Conservation (phyloP, 805 yeast species). For the Grigorovia humatica region DNA sequence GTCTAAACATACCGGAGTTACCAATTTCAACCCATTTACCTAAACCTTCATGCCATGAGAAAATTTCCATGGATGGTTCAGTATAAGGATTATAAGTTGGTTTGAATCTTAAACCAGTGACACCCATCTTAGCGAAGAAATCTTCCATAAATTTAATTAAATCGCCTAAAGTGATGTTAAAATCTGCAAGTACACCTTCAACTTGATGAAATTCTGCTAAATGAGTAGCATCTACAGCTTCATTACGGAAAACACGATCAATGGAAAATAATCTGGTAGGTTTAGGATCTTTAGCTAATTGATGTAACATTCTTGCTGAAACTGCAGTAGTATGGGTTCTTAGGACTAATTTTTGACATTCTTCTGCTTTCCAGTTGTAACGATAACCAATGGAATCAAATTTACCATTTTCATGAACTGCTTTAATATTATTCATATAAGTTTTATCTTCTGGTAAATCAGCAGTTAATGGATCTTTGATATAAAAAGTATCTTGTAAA, state of each 20-base stretch:
- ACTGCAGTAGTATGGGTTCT: slow-evolving; percentile 98
- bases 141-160: slow-evolving; percentile 97
- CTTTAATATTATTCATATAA: slow-evolving; percentile 68
- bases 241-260: slow-evolving; percentile 98
- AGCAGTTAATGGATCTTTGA: slow-evolving; percentile 83
- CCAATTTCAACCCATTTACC: slow-evolving; percentile 99
- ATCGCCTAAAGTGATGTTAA: slow-evolving; percentile 88
- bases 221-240: slow-evolving; percentile 98
- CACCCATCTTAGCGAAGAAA: slow-evolving; percentile 96
- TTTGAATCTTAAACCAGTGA: slow-evolving; percentile 86
- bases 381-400: slow-evolving; percentile 96
- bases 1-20: slow-evolving; percentile 98
- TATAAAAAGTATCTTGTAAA: slow-evolving; percentile 94
- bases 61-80: slow-evolving; percentile 96
- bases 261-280: slow-evolving; percentile 90
- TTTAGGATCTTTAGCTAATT: slow-evolving; percentile 77
- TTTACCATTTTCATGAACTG: slow-evolving; percentile 82
- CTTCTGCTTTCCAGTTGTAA: slow-evolving; percentile 92
- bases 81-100: slow-evolving; percentile 99
- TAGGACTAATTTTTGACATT: slow-evolving; percentile 80
- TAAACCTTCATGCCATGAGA: slow-evolving; percentile 90
- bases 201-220: slow-evolving; percentile 99
- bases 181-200: slow-evolving; percentile 98
- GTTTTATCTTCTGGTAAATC: slow-evolving; percentile 71
- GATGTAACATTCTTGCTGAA: slow-evolving; percentile 76